Conservation (phyloP, 2,329 filamentous ascomycete genomes). For the Fonsecaea monophora region DNA sequence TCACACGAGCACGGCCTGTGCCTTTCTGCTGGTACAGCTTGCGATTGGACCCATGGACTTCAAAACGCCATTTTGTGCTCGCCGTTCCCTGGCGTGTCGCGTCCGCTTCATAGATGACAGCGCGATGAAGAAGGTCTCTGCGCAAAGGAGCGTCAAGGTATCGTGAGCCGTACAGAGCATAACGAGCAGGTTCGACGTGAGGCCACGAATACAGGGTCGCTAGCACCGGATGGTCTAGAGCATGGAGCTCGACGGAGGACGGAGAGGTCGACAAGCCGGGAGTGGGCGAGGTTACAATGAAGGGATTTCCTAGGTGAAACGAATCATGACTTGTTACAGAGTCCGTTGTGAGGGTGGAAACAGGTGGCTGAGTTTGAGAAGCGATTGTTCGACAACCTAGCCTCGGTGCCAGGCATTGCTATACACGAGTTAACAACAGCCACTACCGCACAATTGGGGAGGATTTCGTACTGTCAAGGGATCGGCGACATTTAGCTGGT, state of each 20-base stretch:
- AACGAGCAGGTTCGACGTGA: slow-evolving; percentile 78
- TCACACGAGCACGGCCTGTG: slow-evolving; percentile 76
- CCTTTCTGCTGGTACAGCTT: slow-evolving; percentile 92
- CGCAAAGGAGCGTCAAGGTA: slow-evolving; percentile 88
- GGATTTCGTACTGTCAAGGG: slow-evolving; percentile 46
- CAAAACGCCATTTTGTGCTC: slow-evolving; percentile 77
- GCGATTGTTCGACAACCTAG: slow-evolving; percentile 55
- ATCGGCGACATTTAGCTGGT: slow-evolving; percentile 44
- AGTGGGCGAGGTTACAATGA: slow-evolving; percentile 18
- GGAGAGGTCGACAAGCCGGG: slow-evolving; percentile 40
- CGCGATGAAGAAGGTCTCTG: slow-evolving; percentile 89
- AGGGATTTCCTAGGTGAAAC: slow-evolving; percentile 41
- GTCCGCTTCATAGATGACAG: slow-evolving; percentile 92
- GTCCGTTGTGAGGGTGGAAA: slow-evolving; percentile 29
- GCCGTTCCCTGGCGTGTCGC: slow-evolving; percentile 85
- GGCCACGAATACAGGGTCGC: slow-evolving; percentile 92
- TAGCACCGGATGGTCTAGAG: slow-evolving; percentile 64
- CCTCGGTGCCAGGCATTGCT: slow-evolving; percentile 55
- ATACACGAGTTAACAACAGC: slow-evolving; percentile 38
- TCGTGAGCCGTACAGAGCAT: slow-evolving; percentile 78
- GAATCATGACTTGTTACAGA: slow-evolving; percentile 33
- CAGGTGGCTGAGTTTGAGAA: slow-evolving; percentile 52
- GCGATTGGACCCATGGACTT: slow-evolving; percentile 80
- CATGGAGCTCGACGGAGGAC: slow-evolving; percentile 22
- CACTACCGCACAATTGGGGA: neutral